These are phyloP conservation scores for Yarrowia hollandica DNA, from an alignment of 805 yeast genomes.

Conservation along the genomic window DNA sequence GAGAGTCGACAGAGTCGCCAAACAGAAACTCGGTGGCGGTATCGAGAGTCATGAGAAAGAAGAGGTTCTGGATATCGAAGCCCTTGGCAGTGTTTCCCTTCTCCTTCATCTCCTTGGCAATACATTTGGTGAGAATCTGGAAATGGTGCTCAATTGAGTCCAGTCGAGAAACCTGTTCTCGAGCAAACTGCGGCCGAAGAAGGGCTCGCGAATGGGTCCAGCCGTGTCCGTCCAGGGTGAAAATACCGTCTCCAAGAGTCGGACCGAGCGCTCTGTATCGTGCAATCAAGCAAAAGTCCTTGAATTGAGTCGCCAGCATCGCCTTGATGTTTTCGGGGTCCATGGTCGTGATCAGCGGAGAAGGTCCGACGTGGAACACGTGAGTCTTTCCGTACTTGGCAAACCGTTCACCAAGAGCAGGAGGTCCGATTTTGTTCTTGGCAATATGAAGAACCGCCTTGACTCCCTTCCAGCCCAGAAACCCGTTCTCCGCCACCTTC, in stretches of 20 bases:
- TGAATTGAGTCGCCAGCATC: constrained; percentile 40
- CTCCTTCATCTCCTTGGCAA: background rate
- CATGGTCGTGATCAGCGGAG: constrained; percentile 32
- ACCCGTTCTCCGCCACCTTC: background rate
- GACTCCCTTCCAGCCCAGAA: constrained; percentile 6
- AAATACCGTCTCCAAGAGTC: constrained; percentile 42
- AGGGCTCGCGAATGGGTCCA: constrained; percentile 44
- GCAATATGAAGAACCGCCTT: background rate
- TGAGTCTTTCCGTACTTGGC: background rate
- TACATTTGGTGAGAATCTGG: constrained; percentile 30
- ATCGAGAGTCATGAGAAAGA: constrained; percentile 40
- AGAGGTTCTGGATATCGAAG: constrained; percentile 39
- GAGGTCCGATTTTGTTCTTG: background rate
- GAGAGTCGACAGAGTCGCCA: constrained; percentile 39
- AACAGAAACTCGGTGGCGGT: constrained; percentile 43
- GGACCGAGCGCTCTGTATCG: constrained; percentile 37
- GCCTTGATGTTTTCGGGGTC: constrained; percentile 43
- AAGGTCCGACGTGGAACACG: background rate
- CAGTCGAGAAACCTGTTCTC: constrained; percentile 41
- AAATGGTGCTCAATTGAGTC: constrained; percentile 37
- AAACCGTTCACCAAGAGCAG: background rate
- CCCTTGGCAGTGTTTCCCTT: background rate
- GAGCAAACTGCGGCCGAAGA: constrained; percentile 43
- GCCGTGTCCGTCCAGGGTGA: constrained; percentile 42
- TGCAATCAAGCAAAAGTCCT: constrained; percentile 38